phyloP scores from a whole-genome alignment of 164 flowering plant genomes.

The Cinnamomum chago region DNA sequence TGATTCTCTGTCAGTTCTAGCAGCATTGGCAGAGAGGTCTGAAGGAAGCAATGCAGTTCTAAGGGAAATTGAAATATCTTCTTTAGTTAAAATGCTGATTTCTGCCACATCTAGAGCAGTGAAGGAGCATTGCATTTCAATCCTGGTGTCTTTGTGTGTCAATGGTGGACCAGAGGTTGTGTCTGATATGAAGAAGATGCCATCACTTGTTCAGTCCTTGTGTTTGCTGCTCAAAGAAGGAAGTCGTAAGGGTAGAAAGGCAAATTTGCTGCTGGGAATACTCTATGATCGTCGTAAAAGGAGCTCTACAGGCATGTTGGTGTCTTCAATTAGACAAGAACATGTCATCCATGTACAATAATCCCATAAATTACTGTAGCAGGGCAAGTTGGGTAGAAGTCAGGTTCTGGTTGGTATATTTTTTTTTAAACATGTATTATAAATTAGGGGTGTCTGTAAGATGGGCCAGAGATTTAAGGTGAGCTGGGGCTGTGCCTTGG shows the following conservation, averaged over 20 bases:
- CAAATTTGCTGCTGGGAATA: constrained; percentile 46
- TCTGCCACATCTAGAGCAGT: constrained; percentile 29
- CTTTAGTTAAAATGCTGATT: constrained; percentile 22
- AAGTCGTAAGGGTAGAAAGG: constrained; percentile 48
- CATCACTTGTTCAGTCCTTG: constrained; percentile 39
- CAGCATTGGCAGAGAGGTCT: constrained; percentile 46
- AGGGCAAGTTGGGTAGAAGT: too few relatives aligned
- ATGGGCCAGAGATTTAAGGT: too few relatives aligned
- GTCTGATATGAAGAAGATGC: constrained; percentile 31
- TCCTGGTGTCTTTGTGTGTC: constrained; percentile 45
- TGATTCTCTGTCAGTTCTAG: constrained; percentile 56
- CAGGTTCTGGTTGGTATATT: too few relatives aligned
- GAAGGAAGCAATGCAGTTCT: constrained; percentile 51
- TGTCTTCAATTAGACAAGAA: constrained; percentile 21
- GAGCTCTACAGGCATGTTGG: constrained; percentile 16
- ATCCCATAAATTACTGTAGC: neutral
- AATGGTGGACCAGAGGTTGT: constrained; percentile 52
- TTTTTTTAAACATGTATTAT: too few relatives aligned
- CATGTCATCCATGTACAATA: constrained; percentile 36
- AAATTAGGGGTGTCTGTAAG: too few relatives aligned
- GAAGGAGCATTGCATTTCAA: constrained; percentile 62
- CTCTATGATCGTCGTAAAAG: constrained; percentile 43
- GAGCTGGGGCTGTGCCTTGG: too few relatives aligned
- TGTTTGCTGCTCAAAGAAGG: constrained; percentile 53
- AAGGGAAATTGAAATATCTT: constrained; percentile 24